These are phyloP conservation scores for Backusella tarrabulga DNA, from an alignment of 192 early-diverging fungal species.

Conservation along the genomic window DNA sequence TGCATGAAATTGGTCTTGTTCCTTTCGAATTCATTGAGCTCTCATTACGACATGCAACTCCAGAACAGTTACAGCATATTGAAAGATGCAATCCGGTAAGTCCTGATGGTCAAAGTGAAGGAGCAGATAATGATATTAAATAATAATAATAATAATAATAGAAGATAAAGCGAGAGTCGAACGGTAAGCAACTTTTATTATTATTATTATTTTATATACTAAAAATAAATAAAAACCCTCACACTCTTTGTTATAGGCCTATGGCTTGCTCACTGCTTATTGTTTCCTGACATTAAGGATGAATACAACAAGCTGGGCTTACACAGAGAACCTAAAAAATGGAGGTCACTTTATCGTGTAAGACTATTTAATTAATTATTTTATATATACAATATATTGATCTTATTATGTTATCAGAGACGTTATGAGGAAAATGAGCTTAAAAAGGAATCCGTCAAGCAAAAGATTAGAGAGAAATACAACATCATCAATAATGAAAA, in stretches of 20 bases:
- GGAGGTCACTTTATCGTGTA: slow-evolving; percentile 19
- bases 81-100: slow-evolving; percentile 18
- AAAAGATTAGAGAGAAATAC: slow-evolving; percentile 14
- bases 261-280: slow-evolving; percentile 14
- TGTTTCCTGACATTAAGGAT: slow-evolving; percentile 7
- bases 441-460: background rate
- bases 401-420: background rate
- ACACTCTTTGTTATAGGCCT: background rate
- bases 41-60: background rate
- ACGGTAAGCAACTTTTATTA: background rate
- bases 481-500: slow-evolving; percentile 10
- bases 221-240: background rate
- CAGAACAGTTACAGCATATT: slow-evolving; percentile 12
- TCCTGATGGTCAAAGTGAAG: background rate
- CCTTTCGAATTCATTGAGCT: slow-evolving; percentile 2
- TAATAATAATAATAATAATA: background rate
- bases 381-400: background rate
- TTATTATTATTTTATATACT: background rate
- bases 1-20: slow-evolving; percentile 9
- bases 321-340: slow-evolving; percentile 1
- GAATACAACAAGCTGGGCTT: slow-evolving; percentile 3
- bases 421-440: slow-evolving; percentile 4
- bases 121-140: background rate
- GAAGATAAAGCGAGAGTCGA: slow-evolving; percentile 2
- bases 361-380: background rate